These are phyloP conservation scores for Euryodendron excelsum DNA, from an alignment of 148 eudicot genomes.

Conservation along the genomic window DNA sequence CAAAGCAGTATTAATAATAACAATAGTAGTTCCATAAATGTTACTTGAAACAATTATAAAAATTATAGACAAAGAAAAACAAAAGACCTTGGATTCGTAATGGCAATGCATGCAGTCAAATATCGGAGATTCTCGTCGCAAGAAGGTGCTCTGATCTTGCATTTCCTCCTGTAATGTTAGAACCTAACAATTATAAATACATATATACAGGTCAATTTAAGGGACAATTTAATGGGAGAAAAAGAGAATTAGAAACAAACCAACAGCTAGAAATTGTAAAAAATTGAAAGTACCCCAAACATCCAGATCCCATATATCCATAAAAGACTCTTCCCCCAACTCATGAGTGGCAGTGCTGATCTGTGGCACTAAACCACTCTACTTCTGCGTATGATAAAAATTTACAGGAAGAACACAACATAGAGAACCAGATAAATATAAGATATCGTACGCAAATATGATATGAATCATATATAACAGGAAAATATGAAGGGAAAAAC, in stretches of 20 bases:
- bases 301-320: slow-evolving; percentile 17
- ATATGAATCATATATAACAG: background rate
- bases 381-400: background rate
- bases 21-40: background rate
- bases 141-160: too few species aligned
- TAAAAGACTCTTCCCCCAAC: background rate
- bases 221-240: background rate
- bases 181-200: slow-evolving; percentile 42
- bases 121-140: slow-evolving; percentile 63
- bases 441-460: too few species aligned
- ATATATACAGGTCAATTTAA: background rate
- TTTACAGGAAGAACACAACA: background rate
- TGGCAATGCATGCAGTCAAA: slow-evolving; percentile 83
- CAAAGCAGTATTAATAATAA: background rate
- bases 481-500: too few species aligned
- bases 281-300: slow-evolving; percentile 10
- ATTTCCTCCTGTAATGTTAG: slow-evolving; percentile 68
- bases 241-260: background rate
- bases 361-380: background rate
- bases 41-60: too few species aligned
- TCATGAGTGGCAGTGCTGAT: slow-evolving; percentile 3
- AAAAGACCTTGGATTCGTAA: slow-evolving; percentile 75
- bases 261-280: background rate
- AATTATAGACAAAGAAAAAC: too few species aligned
- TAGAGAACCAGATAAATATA: background rate